Percentiles rank a stretch among this genome's conserved stretches.
These are phyloP conservation scores for Candida coleopterorum DNA, from an alignment of 805 yeast genomes.

Conservation along the genomic window DNA sequence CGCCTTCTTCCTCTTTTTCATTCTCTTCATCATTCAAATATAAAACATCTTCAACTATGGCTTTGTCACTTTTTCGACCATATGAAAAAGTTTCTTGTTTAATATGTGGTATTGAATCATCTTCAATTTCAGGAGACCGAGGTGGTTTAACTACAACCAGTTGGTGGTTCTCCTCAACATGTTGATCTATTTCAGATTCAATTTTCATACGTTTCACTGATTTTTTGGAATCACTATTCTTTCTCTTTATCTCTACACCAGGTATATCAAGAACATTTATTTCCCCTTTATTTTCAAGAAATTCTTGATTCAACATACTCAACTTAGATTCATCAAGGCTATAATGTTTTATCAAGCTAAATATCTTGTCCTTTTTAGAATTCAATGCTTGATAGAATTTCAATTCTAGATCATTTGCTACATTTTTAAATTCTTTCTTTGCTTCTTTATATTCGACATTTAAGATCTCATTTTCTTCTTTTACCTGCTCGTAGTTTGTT, in stretches of 20 bases:
- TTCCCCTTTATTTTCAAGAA: constrained; percentile 13
- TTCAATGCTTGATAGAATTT: constrained; percentile 25
- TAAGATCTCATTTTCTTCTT: constrained; percentile 7
- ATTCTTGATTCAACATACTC: constrained; percentile 15
- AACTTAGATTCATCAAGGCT: constrained; percentile 4
- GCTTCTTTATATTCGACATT: constrained; percentile 11
- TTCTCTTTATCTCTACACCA: constrained; percentile 14
- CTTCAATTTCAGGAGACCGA: constrained; percentile 6
- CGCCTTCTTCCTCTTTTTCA: not conserved
- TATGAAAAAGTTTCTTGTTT: constrained; percentile 5
- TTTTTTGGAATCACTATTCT: not conserved
- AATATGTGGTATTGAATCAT: constrained; percentile 1
- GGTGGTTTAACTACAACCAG: not conserved
- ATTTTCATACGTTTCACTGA: not conserved
- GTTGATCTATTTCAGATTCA: not conserved
- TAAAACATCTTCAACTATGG: constrained; percentile 4
- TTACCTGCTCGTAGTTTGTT: constrained; percentile 3
- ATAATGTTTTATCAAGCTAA: constrained; percentile 16
- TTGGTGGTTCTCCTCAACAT: not conserved
- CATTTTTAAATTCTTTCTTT: constrained; percentile 12
- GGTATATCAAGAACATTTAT: constrained; percentile 17
- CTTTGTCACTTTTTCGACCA: constrained; percentile 3
- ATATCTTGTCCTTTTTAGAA: constrained; percentile 26
- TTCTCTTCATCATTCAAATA: constrained; percentile 2
- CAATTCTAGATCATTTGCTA: constrained; percentile 17